phyloP scores from a whole-genome alignment of 2,329 filamentous ascomycete genomes.

The Cordyceps pruinosa region DNA sequence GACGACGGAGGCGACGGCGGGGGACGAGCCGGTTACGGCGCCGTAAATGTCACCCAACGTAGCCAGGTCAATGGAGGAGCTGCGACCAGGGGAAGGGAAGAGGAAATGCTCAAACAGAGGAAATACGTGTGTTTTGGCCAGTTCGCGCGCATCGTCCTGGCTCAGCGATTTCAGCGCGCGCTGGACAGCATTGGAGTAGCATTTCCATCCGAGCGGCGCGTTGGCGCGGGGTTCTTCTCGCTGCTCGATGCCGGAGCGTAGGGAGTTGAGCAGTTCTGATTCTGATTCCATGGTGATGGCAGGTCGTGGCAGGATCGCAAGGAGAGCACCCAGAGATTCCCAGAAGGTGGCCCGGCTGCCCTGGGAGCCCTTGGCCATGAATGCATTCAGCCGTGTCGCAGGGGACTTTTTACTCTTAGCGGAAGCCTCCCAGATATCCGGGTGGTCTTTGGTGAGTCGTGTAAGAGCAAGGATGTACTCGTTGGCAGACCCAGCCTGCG shows the following conservation, averaged over 20 bases:
- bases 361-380: constrained; percentile 79
- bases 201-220: constrained; percentile 62
- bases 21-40: constrained; percentile 34
- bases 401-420: constrained; percentile 46
- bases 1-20: constrained; percentile 41
- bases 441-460: constrained; percentile 55
- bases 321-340: constrained; percentile 56
- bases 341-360: constrained; percentile 67
- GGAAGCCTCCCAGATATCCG: constrained; percentile 64
- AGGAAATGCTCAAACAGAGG: constrained; percentile 51
- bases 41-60: constrained; percentile 43
- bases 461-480: constrained; percentile 64
- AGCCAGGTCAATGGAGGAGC: constrained; percentile 24
- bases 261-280: constrained; percentile 55
- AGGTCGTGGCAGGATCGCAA: constrained; percentile 51
- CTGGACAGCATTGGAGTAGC: constrained; percentile 61
- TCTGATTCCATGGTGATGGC: constrained; percentile 41
- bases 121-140: constrained; percentile 45
- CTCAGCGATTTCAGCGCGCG: constrained; percentile 43
- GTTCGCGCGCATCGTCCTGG: constrained; percentile 34
- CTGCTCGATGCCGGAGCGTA: constrained; percentile 63
- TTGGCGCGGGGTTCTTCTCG: constrained; percentile 70
- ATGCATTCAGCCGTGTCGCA: constrained; percentile 54
- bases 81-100: constrained; percentile 35
- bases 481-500: constrained; percentile 66